These are phyloP conservation scores for Vitis vinifera DNA, from an alignment of 164 flowering plant species.

Conservation along the genomic window ASM3070453v1 NC_081822.1:22806001-22806500, in stretches of 20 bases:
- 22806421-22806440: conserved; percentile 65
- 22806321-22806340: neutral
- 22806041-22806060: no score
- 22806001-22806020: no score
- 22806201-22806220: no score
- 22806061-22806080: no score
- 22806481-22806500: conserved; percentile 84
- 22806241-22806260: conserved; percentile 4
- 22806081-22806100: no score
- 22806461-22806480: conserved; percentile 89
- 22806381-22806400: conserved; percentile 66
- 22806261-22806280: conserved; percentile 45
- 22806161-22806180: no score
- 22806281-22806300: conserved; percentile 65
- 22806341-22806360: neutral
- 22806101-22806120: no score
- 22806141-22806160: no score
- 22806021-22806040: no score
- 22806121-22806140: no score
- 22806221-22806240: neutral
- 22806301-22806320: conserved; percentile 13
- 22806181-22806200: no score
- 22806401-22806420: conserved; percentile 72
- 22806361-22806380: conserved; percentile 12
- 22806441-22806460: conserved; percentile 57